Evolutionary conservation across 148 eudicot species (phyloP).

Genomic region (Persicaria tinctoria): DNA sequence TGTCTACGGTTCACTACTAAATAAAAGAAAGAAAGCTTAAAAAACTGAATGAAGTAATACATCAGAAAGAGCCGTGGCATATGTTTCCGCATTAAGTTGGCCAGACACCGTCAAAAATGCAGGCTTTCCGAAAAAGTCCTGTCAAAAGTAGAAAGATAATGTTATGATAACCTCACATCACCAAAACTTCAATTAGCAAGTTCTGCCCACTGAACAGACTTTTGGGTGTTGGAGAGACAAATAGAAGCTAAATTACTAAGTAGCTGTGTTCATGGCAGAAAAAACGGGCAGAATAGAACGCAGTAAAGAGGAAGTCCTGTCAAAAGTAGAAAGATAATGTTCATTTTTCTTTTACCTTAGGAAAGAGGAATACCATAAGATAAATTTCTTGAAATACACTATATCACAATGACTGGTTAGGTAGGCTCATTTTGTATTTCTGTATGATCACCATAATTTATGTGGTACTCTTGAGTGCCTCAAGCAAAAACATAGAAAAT

Average conservation of each 20-base stretch:
- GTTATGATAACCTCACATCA: background rate
- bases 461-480: background rate
- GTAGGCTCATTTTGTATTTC: background rate
- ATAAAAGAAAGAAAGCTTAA: conserved; percentile 4
- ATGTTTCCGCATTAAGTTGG: conserved; percentile 98
- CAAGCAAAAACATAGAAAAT: background rate
- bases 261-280: background rate
- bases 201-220: background rate
- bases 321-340: too few relatives aligned
- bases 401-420: background rate
- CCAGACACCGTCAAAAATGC: conserved; percentile 97
- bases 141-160: conserved; percentile 19
- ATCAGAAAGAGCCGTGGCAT: conserved; percentile 99
- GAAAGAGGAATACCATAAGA: background rate
- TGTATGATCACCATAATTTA: background rate
- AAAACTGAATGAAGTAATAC: conserved; percentile 31
- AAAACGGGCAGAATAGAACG: background rate
- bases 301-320: background rate
- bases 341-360: background rate
- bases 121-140: conserved; percentile 98
- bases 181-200: conserved; percentile 1
- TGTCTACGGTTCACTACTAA: background rate
- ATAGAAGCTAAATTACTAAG: background rate
- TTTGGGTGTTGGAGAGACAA: background rate
- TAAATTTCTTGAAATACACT: background rate